A percentile compares a stretch with the other conserved stretches of the same genome.
phyloP scores from a whole-genome alignment of 2,329 filamentous ascomycete species.

The Xylaria sp. region DNA sequence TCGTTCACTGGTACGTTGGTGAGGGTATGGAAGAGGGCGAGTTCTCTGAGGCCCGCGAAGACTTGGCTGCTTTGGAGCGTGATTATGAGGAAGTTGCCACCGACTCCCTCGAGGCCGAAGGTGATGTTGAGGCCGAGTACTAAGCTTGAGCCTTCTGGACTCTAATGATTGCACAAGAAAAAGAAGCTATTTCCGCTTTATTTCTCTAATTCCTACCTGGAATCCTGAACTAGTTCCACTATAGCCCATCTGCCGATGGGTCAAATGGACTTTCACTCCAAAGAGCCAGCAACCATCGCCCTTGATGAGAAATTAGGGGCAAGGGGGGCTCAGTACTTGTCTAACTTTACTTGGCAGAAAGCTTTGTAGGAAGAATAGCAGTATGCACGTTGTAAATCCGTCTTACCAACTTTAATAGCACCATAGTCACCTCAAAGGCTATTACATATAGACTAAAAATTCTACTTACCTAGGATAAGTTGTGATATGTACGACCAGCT shows the following conservation, averaged over 20 bases:
- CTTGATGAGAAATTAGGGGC: constrained; percentile 35
- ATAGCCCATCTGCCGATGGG: constrained; percentile 14
- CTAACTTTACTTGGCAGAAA: constrained; percentile 41
- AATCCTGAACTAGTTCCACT: constrained; percentile 26
- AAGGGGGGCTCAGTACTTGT: constrained; percentile 39
- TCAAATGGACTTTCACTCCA: constrained; percentile 18
- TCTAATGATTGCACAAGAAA: constrained; percentile 37
- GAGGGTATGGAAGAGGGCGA: constrained; percentile 99
- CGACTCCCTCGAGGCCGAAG: constrained; percentile 89
- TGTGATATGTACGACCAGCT: background rate
- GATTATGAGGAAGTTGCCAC: constrained; percentile 99
- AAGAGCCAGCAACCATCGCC: constrained; percentile 9
- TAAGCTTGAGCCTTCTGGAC: constrained; percentile 57
- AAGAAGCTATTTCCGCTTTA: constrained; percentile 34
- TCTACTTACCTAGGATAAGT: background rate
- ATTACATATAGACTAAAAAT: background rate
- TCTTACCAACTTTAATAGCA: constrained; percentile 49
- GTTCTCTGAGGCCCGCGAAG: constrained; percentile 98
- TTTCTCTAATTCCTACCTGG: constrained; percentile 30
- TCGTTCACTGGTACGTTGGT: constrained; percentile 99
- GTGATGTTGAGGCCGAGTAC: constrained; percentile 89
- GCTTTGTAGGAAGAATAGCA: constrained; percentile 46
- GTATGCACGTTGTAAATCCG: constrained; percentile 50
- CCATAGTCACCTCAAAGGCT: constrained; percentile 32
- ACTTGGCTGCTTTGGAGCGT: constrained; percentile 95